Percentiles rank a stretch among this genome's conserved stretches.
Conservation (phyloP, 352 stramenopile genomes). For the Phytophthora vignae region DNA sequence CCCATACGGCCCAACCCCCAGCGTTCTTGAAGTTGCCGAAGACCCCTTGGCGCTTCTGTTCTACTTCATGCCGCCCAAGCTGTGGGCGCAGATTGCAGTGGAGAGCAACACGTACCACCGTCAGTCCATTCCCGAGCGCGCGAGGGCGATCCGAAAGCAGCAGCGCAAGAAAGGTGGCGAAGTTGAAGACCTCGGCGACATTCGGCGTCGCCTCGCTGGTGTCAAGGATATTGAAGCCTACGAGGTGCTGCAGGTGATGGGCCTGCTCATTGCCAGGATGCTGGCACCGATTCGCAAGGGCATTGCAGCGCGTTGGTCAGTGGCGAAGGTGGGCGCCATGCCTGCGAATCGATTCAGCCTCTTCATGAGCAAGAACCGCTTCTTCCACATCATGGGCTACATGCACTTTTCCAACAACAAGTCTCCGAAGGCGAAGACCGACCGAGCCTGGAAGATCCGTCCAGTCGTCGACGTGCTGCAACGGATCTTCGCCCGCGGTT, state of each 20-base stretch:
- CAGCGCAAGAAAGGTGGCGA: not conserved
- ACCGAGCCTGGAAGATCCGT: too few relatives aligned
- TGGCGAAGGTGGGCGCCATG: constrained; percentile 1
- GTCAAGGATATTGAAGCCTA: not conserved
- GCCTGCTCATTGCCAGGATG: constrained; percentile 1
- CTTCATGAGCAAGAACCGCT: constrained; percentile 2
- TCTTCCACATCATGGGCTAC: constrained; percentile 18
- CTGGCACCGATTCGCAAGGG: not conserved
- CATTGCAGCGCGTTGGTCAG: not conserved
- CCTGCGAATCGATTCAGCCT: constrained; percentile 1
- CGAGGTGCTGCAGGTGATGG: not conserved
- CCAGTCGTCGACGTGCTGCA: too few relatives aligned
- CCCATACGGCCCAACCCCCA: not conserved
- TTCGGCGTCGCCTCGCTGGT: not conserved
- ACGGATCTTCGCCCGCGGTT: too few relatives aligned
- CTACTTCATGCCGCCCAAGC: not conserved
- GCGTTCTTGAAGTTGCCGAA: not conserved
- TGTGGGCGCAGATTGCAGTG: not conserved
- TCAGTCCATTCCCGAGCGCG: not conserved
- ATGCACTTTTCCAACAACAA: constrained; percentile 12
- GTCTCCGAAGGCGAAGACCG: too few relatives aligned
- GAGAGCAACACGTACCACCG: not conserved
- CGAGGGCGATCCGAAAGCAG: not conserved
- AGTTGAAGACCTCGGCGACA: not conserved
- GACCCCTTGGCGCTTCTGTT: not conserved